These are phyloP conservation scores for Leucogyrophana mollusca DNA, from an alignment of 768 basidiomycete genomes.

Conservation along the genomic window DNA sequence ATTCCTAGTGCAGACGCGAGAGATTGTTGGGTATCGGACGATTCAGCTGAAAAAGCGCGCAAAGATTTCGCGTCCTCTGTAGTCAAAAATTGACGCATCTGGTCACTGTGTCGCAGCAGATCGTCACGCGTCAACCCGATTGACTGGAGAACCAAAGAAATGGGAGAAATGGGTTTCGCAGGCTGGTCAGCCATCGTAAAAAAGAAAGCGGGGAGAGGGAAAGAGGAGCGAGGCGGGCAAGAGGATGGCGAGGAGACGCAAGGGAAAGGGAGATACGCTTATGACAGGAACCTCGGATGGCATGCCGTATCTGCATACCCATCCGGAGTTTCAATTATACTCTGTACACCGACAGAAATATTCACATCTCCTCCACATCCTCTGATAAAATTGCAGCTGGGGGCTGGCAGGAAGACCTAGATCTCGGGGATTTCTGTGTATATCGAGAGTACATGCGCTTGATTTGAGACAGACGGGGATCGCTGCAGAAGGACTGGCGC, in stretches of 20 bases:
- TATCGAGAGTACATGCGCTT: background rate
- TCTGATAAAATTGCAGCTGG: no score
- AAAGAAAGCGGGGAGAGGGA: background rate
- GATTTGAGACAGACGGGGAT: no score
- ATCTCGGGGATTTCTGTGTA: no score
- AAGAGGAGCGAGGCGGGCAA: no score
- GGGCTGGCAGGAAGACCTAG: no score
- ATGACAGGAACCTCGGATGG: background rate
- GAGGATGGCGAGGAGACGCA: slow-evolving; percentile 2
- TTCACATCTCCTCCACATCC: no score
- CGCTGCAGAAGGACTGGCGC: no score
- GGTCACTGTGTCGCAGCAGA: slow-evolving; percentile 65
- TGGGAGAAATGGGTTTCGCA: slow-evolving; percentile 53
- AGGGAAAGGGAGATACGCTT: background rate
- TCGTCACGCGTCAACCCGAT: slow-evolving; percentile 80
- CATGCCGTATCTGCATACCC: background rate
- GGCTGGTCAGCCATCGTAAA: slow-evolving; percentile 18
- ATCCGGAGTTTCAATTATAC: slow-evolving; percentile 1
- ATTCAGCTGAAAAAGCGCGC: slow-evolving; percentile 39
- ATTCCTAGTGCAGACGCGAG: slow-evolving; percentile 37
- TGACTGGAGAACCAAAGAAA: slow-evolving; percentile 66
- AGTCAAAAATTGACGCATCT: slow-evolving; percentile 79
- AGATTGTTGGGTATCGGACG: slow-evolving; percentile 33
- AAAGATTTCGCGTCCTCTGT: slow-evolving; percentile 46
- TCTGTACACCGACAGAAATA: no score